Conservation (phyloP, 306 rosid genomes). For the Glycine tomentella region DNA sequence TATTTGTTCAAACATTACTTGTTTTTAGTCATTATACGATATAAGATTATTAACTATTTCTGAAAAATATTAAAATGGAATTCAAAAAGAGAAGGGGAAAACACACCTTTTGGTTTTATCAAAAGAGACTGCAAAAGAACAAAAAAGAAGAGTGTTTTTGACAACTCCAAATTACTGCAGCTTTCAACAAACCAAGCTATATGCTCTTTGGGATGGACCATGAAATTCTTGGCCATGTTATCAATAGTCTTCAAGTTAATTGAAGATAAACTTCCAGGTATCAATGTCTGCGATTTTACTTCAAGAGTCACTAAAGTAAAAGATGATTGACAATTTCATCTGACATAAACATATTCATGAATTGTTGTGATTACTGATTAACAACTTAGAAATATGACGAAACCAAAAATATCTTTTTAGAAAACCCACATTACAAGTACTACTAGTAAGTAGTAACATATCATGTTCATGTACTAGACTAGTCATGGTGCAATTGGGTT, state of each 20-base stretch:
- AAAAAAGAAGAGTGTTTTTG: conserved; percentile 71
- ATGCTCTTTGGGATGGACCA: conserved; percentile 58
- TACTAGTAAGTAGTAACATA: not conserved
- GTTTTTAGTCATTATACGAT: not conserved
- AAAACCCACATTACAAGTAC: conserved; percentile 13
- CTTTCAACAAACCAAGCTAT: conserved; percentile 65
- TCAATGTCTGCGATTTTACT: conserved; percentile 52
- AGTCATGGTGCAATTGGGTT: not conserved
- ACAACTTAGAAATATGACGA: conserved; percentile 13
- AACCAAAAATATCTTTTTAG: conserved; percentile 20
- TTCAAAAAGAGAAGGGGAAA: conserved; percentile 30
- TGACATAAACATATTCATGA: conserved; percentile 13
- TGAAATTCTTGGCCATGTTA: conserved; percentile 70
- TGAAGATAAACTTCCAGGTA: conserved; percentile 59
- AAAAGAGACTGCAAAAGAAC: conserved; percentile 69
- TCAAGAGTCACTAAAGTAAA: conserved; percentile 35
- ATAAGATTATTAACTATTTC: conserved; percentile 7
- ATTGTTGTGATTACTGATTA: not conserved
- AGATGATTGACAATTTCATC: conserved; percentile 22
- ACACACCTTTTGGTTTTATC: conserved; percentile 55
- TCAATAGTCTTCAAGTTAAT: conserved; percentile 67
- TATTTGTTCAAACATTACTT: not conserved
- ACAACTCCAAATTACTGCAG: conserved; percentile 64
- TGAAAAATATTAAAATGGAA: conserved; percentile 26
- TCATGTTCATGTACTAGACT: not conserved